Base-by-base conservation (phyloP, 2,329 filamentous ascomycete genomes). In the Leptosphaerulina australis region DNA sequence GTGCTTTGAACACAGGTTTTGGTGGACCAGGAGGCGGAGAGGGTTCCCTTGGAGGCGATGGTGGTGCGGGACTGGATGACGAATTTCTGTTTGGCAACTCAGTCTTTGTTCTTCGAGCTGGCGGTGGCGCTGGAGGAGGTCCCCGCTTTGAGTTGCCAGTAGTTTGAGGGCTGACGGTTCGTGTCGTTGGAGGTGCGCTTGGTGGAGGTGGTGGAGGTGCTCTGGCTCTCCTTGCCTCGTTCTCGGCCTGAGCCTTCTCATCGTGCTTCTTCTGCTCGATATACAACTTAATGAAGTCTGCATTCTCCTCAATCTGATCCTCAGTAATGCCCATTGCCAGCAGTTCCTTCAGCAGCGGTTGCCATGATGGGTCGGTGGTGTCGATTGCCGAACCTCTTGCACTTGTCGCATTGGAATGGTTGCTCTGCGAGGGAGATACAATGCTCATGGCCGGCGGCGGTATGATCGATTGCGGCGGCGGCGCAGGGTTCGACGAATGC, bases 1-100 rank as follows among this genome's bases (percentile, higher is more conserved):
- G 94, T 7, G 90, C 93, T 58, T 86, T 83, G 76, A 96, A 97
- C 62, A 81, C 82, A 7, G 84, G 84, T 41, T 86, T 82, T 17
- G 85, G 82, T 8, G 81, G 81, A 0, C 65, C 68, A 20, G 75
- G 72, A 15, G 86, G 83, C 5, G 90, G 90, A 14, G 86, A 84
- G 10, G 90, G 89, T 52, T 90, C 87, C 66, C 86, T 81, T 22
- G 87, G 82, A n/a, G 88, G 84, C 28, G 77, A 75, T 12, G 88
- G 83, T 21, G 77, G 74, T 78, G 70, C 79, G 72, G 72, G 82
- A 77, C 79, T 88, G 73, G 86, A 64, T 21, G 78, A 78, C 5
- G 76, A 74, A 18, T 74, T 72, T 53, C 71, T 66, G 38, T 67
- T 67, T 54, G 77, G 69, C 21, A 71, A 71, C 43, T 80, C 78